These are phyloP conservation scores for Pachysandra terminalis DNA, from an alignment of 164 flowering plant genomes.

Conservation along the genomic window DNA sequence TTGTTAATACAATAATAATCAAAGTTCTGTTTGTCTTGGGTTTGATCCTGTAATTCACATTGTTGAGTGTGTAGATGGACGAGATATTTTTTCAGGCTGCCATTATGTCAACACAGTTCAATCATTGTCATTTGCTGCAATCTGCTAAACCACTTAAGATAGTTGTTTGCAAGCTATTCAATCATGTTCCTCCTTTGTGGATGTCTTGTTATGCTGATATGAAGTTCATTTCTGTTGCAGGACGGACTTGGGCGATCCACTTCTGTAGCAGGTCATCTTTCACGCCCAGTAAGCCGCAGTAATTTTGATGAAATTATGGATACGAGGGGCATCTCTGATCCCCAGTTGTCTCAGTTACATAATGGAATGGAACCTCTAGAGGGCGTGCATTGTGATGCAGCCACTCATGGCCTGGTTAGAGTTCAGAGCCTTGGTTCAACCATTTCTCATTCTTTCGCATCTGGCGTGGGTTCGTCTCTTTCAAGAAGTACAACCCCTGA, in stretches of 20 bases:
- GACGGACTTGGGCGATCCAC: slow-evolving; percentile 59
- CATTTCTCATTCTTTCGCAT: slow-evolving; percentile 40
- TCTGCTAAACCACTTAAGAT: neutral
- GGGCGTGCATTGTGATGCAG: slow-evolving; percentile 32
- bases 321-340: slow-evolving; percentile 22
- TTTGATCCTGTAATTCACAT: neutral
- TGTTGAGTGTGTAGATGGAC: neutral
- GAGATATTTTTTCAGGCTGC: neutral
- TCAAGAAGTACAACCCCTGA: slow-evolving; percentile 69
- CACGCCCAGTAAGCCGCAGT: slow-evolving; percentile 54
- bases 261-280: slow-evolving; percentile 34
- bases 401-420: slow-evolving; percentile 33
- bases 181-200: neutral
- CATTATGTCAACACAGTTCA: neutral
- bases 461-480: slow-evolving; percentile 50
- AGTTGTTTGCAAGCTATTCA: neutral
- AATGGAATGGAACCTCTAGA: slow-evolving; percentile 34
- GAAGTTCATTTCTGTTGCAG: slow-evolving; percentile 34
- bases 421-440: slow-evolving; percentile 36
- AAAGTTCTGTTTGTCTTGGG: too few relatives aligned
- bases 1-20: too few relatives aligned
- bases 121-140: neutral
- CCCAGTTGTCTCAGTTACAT: slow-evolving; percentile 23
- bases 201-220: neutral
- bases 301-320: slow-evolving; percentile 40